phyloP scores from a whole-genome alignment of 2,329 filamentous ascomycete genomes.

The Metarhizium anisopliae region DNA sequence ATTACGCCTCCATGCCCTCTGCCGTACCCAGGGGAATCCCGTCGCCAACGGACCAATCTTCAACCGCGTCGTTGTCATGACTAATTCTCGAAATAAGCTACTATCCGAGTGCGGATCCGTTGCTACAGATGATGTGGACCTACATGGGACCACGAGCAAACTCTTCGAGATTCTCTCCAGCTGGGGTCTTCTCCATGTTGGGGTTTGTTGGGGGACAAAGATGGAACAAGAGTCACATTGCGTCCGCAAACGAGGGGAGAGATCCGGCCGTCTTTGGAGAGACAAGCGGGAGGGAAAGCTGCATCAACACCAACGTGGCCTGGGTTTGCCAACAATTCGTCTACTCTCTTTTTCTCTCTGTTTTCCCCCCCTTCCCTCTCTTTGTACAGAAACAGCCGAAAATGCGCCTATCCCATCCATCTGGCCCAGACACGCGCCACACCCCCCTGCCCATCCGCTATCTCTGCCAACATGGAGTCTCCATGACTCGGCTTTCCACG shows the following conservation, averaged over 20 bases:
- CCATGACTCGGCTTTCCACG: slow-evolving; percentile 7
- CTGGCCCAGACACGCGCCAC: too few species aligned
- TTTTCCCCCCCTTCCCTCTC: too few species aligned
- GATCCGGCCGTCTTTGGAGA: neutral
- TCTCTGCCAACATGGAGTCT: neutral
- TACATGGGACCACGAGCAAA: neutral
- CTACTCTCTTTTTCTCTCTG: too few species aligned
- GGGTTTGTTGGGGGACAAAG: neutral
- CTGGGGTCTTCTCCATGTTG: neutral
- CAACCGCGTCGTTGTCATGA: neutral
- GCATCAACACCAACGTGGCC: too few species aligned
- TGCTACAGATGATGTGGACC: neutral
- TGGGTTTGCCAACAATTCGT: too few species aligned
- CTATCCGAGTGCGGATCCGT: slow-evolving; percentile 9
- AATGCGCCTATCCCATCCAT: too few species aligned
- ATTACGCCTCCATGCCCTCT: too few species aligned
- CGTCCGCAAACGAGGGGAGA: neutral
- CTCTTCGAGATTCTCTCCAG: neutral
- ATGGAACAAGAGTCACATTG: neutral
- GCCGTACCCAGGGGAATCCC: neutral
- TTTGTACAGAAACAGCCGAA: too few species aligned
- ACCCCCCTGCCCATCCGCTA: neutral
- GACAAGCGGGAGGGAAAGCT: too few species aligned
- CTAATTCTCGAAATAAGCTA: slow-evolving; percentile 8
- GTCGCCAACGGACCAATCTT: neutral